Percentiles rank a stretch among this genome's conserved stretches.
Conservation (phyloP, 2,329 filamentous ascomycete genomes). For the Albophoma yamanashiensis region DNA sequence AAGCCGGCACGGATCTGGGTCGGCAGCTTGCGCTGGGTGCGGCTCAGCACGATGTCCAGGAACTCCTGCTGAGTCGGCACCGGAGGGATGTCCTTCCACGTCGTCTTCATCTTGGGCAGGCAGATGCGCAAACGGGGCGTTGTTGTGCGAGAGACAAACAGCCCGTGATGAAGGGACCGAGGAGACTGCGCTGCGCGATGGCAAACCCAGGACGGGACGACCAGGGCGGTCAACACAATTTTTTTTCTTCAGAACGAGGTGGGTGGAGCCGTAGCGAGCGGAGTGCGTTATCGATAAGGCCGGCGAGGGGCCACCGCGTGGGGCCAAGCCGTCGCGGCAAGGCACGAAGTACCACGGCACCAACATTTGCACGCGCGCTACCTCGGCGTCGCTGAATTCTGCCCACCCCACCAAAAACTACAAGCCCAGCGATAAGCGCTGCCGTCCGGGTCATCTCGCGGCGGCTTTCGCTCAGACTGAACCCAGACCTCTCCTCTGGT, state of each 20-base stretch:
- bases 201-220: constrained; percentile 9
- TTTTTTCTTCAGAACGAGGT: constrained; percentile 14
- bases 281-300: constrained; percentile 15
- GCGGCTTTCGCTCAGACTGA: not conserved
- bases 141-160: not conserved
- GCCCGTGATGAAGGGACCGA: constrained; percentile 2
- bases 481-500: not conserved
- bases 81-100: constrained; percentile 70
- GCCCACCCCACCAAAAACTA: constrained; percentile 7
- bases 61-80: constrained; percentile 93
- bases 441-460: not conserved
- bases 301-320: not conserved
- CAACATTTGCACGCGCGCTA: not conserved
- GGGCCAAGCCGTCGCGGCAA: too few relatives aligned
- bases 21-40: constrained; percentile 84
- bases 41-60: constrained; percentile 89
- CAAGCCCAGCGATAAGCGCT: too few relatives aligned
- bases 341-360: not conserved
- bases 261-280: constrained; percentile 10
- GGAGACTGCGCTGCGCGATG: constrained; percentile 8
- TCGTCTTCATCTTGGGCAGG: constrained; percentile 45
- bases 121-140: constrained; percentile 6
- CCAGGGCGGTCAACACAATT: constrained; percentile 19
- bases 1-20: constrained; percentile 95
- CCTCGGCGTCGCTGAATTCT: constrained; percentile 1